Percentiles rank a stretch among this genome's conserved stretches.
Conservation (phyloP, 2,329 filamentous ascomycete genomes). For the Trichoderma sp. region DNA sequence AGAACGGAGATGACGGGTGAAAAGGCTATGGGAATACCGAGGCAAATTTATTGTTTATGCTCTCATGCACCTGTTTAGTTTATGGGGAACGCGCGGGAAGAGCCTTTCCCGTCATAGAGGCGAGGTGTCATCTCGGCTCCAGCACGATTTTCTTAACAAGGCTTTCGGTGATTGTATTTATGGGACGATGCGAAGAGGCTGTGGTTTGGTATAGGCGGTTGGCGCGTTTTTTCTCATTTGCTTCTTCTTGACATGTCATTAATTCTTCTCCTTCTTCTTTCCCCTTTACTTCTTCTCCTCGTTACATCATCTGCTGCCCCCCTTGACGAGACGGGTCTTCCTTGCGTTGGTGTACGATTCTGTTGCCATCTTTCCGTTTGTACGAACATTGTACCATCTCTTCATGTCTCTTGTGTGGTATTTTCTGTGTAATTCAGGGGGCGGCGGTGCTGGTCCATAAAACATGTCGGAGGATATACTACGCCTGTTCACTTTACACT, state of each 20-base stretch:
- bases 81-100: background rate
- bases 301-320: background rate
- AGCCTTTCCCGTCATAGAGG: constrained; percentile 5
- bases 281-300: too few species aligned
- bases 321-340: background rate
- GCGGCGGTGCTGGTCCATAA: constrained; percentile 9
- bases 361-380: background rate
- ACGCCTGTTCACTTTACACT: background rate
- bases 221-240: too few species aligned
- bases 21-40: background rate
- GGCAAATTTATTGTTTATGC: background rate
- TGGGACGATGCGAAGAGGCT: background rate
- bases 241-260: too few species aligned
- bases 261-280: too few species aligned
- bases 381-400: background rate
- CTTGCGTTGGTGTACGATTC: background rate
- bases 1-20: background rate
- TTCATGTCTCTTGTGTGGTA: background rate
- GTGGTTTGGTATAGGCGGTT: background rate
- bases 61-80: background rate
- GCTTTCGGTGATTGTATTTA: background rate
- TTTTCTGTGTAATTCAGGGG: background rate
- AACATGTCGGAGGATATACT: background rate
- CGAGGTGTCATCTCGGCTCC: background rate
- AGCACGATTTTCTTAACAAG: background rate